phyloP scores from a whole-genome alignment of 768 basidiomycete species.

The Grammothele lineata region DNA sequence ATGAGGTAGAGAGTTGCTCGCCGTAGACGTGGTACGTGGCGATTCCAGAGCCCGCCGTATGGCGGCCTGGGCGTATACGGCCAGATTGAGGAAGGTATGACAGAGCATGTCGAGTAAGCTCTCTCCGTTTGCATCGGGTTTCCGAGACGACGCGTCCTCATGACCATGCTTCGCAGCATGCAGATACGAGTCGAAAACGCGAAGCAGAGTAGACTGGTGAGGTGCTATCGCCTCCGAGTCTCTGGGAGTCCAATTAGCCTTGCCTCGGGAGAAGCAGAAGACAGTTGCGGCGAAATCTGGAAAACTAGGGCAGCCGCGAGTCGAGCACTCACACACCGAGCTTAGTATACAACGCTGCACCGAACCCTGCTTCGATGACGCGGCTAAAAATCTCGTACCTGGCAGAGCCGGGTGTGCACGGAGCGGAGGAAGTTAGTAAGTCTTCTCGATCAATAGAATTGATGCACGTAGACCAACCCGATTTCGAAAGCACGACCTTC shows the following conservation, averaged over 20 bases:
- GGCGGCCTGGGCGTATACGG: conserved; percentile 51
- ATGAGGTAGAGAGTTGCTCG: no score
- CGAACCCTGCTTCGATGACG: conserved; percentile 55
- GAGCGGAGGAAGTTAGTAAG: no score
- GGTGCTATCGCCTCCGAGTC: conserved; percentile 79
- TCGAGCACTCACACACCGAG: conserved; percentile 51
- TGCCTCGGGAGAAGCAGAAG: no score
- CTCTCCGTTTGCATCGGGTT: conserved; percentile 34
- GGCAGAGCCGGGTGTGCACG: no score
- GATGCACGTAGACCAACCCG: conserved; percentile 60
- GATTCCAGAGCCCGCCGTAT: conserved; percentile 44
- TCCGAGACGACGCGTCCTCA: conserved; percentile 34
- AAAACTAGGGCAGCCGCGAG: no score
- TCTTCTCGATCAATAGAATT: no score
- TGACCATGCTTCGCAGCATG: conserved; percentile 36
- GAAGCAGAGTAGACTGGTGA: conserved; percentile 83
- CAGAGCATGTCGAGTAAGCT: conserved; percentile 43
- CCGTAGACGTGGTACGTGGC: not conserved
- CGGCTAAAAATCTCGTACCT: conserved; percentile 67
- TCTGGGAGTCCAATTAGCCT: no score
- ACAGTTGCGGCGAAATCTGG: no score
- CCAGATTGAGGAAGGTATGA: conserved; percentile 56
- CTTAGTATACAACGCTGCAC: conserved; percentile 55
- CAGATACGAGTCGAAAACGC: conserved; percentile 81
- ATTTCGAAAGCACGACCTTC: conserved; percentile 71